Conservation (phyloP, 225 moss, liverwort and hornwort genomes). For the Rhytidiadelphus loreus region DNA sequence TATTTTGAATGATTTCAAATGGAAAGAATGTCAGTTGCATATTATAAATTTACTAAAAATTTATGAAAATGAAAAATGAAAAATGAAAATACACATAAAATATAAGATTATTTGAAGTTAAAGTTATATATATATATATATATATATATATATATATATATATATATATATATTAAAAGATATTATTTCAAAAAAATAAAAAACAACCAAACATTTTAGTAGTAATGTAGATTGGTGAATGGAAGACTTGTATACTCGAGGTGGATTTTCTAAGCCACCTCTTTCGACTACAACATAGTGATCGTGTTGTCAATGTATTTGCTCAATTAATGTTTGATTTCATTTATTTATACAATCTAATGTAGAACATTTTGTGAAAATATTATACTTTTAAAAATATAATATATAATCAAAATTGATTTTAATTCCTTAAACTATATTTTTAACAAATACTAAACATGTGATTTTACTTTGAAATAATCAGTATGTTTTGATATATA, state of each 20-base stretch:
- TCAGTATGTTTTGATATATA: too few species aligned
- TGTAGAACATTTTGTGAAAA: too few species aligned
- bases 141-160: too few species aligned
- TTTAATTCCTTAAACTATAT: background rate
- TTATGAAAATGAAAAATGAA: background rate
- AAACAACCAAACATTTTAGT: background rate
- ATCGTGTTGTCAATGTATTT: conserved; percentile 20
- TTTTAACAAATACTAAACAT: too few species aligned
- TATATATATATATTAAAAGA: too few species aligned
- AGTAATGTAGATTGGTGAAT: background rate
- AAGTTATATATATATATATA: background rate
- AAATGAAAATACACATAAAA: too few species aligned
- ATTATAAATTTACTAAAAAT: too few species aligned
- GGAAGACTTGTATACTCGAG: conserved; percentile 43
- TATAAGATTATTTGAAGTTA: background rate
- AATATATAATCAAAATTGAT: background rate
- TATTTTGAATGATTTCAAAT: background rate
- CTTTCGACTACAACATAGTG: conserved; percentile 19
- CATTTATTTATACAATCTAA: background rate
- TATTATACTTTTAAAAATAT: too few species aligned
- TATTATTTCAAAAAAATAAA: background rate
- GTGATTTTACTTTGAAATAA: too few species aligned
- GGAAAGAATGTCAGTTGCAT: too few species aligned
- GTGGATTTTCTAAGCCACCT: conserved; percentile 31
- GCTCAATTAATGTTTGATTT: background rate